phyloP scores from a whole-genome alignment of 768 basidiomycete species.

The Suillus tomentosus region DNA sequence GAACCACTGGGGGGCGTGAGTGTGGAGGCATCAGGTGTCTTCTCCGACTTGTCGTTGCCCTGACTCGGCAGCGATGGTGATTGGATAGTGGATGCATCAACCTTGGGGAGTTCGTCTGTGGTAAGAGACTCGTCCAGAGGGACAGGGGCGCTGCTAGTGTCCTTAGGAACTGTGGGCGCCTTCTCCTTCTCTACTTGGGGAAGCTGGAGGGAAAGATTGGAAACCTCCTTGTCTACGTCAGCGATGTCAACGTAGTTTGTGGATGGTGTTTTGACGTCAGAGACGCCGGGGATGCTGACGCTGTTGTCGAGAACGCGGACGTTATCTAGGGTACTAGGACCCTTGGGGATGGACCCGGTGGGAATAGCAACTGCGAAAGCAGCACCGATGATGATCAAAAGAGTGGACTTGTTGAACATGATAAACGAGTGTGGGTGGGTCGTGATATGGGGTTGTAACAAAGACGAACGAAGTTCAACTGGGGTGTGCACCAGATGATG shows the following conservation, averaged over 20 bases:
- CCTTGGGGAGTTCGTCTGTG: neutral
- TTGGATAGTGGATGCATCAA: neutral
- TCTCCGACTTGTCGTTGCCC: neutral
- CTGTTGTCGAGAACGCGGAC: neutral
- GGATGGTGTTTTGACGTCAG: neutral
- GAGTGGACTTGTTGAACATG: constrained; percentile 10
- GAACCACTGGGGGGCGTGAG: neutral
- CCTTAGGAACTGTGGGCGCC: neutral
- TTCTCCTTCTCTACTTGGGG: neutral
- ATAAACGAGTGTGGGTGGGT: constrained; percentile 1
- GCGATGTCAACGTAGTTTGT: neutral
- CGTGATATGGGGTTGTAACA: neutral
- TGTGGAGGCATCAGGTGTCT: neutral
- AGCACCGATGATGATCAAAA: constrained; percentile 7
- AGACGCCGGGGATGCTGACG: neutral
- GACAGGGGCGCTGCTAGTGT: neutral
- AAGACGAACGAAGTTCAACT: constrained; percentile 1
- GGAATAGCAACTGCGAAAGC: constrained; percentile 7
- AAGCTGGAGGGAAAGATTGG: too few species aligned
- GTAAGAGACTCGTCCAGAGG: neutral
- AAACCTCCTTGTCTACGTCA: neutral
- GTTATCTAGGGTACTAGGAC: neutral
- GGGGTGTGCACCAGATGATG: neutral
- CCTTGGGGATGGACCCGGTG: neutral
- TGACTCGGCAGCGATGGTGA: neutral